These are phyloP conservation scores for Aspergillus persii DNA, from an alignment of 2,329 filamentous ascomycete genomes.

Conservation along the genomic window DNA sequence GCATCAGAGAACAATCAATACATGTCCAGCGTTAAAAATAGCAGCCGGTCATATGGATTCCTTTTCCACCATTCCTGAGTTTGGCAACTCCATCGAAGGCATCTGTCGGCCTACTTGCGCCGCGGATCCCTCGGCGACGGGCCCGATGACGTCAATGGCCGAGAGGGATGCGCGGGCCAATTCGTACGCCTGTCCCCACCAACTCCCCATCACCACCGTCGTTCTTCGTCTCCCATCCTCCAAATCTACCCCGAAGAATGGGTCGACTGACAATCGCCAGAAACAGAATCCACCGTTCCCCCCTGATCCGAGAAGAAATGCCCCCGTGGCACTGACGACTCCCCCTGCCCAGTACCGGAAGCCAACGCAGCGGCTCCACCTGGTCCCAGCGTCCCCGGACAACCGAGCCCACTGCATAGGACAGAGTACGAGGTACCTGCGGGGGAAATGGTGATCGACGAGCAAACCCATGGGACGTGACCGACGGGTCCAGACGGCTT, in stretches of 20 bases:
- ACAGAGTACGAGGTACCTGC: slow-evolving; percentile 20
- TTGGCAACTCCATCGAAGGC: background rate
- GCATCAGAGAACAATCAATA: background rate
- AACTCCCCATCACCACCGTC: background rate
- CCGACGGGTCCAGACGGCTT: background rate
- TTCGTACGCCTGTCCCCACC: background rate
- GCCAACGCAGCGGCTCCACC: background rate
- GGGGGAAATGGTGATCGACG: slow-evolving; percentile 3
- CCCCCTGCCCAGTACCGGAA: background rate
- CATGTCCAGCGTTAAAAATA: background rate
- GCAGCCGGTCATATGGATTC: background rate
- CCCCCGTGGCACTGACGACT: background rate
- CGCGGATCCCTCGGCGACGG: background rate
- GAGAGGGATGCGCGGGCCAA: background rate
- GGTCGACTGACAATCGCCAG: background rate
- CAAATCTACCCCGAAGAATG: slow-evolving; percentile 1
- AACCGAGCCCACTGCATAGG: slow-evolving; percentile 4
- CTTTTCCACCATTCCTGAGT: background rate
- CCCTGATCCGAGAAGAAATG: slow-evolving; percentile 12
- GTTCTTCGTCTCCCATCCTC: background rate
- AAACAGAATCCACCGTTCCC: slow-evolving; percentile 6
- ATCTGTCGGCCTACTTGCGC: background rate
- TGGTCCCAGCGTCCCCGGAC: background rate
- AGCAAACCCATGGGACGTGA: background rate
- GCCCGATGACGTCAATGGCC: background rate